These are phyloP conservation scores for Taphrina wiesneri DNA, from an alignment of 1,139 yeast species.

Conservation along the genomic window DNA sequence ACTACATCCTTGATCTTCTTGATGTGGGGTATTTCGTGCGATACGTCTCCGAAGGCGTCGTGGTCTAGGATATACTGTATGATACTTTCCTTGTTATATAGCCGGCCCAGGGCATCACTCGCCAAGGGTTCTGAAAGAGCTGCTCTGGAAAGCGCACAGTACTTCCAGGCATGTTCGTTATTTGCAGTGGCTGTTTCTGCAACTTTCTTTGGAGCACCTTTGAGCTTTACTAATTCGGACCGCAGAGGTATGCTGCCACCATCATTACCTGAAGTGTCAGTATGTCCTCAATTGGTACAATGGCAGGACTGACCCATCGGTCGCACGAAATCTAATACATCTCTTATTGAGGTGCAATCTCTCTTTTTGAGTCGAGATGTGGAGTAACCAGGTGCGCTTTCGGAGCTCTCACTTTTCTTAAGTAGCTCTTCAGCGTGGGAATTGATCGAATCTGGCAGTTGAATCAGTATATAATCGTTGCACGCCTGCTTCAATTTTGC, in stretches of 20 bases:
- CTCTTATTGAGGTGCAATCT: neutral
- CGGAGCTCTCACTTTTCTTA: neutral
- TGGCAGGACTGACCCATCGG: neutral
- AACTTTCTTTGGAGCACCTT: slow-evolving; percentile 13
- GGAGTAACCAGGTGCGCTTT: neutral
- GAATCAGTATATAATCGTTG: neutral
- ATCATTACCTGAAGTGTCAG: slow-evolving; percentile 48
- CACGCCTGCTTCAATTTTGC: neutral
- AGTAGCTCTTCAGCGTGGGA: too few relatives aligned
- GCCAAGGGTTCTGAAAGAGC: slow-evolving; percentile 56
- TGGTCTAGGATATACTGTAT: slow-evolving; percentile 58
- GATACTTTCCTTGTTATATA: slow-evolving; percentile 70
- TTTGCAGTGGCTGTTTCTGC: slow-evolving; percentile 42
- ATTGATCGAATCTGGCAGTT: neutral
- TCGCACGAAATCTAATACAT: neutral
- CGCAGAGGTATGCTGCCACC: slow-evolving; percentile 58
- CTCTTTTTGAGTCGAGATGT: neutral
- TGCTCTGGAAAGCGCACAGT: slow-evolving; percentile 51
- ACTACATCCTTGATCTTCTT: slow-evolving; percentile 55
- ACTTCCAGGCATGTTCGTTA: slow-evolving; percentile 48
- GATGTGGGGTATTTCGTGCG: slow-evolving; percentile 51
- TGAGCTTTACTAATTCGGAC: slow-evolving; percentile 48
- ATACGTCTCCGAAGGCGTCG: slow-evolving; percentile 44
- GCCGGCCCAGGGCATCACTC: slow-evolving; percentile 67
- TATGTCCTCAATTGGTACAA: neutral